These are phyloP conservation scores for Canariomyces notabilis DNA, from an alignment of 2,329 filamentous ascomycete genomes.

Conservation along the genomic window DNA sequence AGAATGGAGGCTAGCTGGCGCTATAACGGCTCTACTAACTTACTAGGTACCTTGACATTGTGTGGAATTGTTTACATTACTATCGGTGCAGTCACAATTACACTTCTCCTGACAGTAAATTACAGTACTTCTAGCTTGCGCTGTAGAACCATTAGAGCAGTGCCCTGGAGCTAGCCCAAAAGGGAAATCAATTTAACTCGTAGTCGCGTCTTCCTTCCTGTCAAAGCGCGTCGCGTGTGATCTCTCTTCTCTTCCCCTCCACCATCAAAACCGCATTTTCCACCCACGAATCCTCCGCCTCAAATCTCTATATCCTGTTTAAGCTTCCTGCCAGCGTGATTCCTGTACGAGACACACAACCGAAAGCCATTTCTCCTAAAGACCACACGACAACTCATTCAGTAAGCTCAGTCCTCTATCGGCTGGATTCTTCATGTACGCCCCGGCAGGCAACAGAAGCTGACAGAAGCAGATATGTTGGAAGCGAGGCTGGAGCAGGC, in stretches of 20 bases:
- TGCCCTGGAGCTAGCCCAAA: conserved; percentile 13
- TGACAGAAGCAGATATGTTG: conserved; percentile 42
- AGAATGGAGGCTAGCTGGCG: too few species aligned
- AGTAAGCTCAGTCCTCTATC: not conserved
- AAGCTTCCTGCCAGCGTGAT: not conserved
- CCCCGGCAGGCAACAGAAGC: not conserved
- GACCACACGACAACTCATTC: not conserved
- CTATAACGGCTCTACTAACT: too few species aligned
- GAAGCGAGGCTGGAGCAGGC: conserved; percentile 97
- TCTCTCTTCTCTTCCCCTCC: conserved; percentile 15
- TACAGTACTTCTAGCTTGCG: too few species aligned
- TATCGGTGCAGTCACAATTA: too few species aligned
- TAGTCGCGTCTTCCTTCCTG: conserved; percentile 19
- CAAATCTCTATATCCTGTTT: not conserved
- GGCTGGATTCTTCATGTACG: not conserved
- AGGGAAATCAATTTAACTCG: conserved; percentile 23
- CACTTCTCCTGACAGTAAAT: too few species aligned
- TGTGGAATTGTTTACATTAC: too few species aligned
- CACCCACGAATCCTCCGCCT: conserved; percentile 7
- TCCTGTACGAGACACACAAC: not conserved
- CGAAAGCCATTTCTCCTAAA: not conserved
- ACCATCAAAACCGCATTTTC: conserved; percentile 15
- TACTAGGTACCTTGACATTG: too few species aligned
- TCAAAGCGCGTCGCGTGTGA: conserved; percentile 19
- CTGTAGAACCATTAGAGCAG: not conserved